Evolutionary conservation across 768 basidiomycete species (phyloP), one percentile per base, ranked within the genome.

Genomic region (Pleurotus cornucopiae): DNA sequence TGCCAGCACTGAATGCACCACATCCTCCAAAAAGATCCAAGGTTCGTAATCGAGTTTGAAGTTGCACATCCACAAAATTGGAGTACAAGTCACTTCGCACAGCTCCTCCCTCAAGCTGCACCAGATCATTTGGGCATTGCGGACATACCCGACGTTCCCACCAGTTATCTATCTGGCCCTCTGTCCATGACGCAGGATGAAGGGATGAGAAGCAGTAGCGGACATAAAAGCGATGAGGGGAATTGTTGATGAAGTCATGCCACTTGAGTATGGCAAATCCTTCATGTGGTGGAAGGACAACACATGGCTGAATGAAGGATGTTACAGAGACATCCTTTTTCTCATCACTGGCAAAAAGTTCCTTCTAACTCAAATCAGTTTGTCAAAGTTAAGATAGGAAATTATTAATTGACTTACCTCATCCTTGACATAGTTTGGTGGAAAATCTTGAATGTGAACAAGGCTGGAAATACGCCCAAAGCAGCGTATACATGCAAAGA

Each of bases 1-100:
- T 67, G 0, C 80, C 87, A 18, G 77, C 66, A 49, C 79, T 79
- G 62, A 91, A 87, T 4, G 86, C 83, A 5, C 88, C 88, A 12
- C 75, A 76, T 4, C 80, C 81, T 7, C 73, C 77, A 60, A 80
- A 82, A 3, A 81, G 58, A 62, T 82, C 80, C 16, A 81, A 61
- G 4, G 71, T 70, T 1, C 63, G 56, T 34, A 76, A 59, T 0
- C 67, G 69, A 2, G 67, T 60, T 5, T 56, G 40, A 14, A 65
- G 39, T 14, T 61, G 55, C 44, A 69, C 49, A 16, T 56, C 59
- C 37, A 71, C 7, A 60, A 67, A 78, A 85, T 23, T 63, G 58
- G n/a, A 67, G 61, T 47, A 74, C 61, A 7, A 66, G 59, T 41
- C 64, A 60, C 37, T 64, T 56, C 38, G 30, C 65, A 57, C 5